Percentiles rank a stretch among this genome's conserved stretches.
Conservation (phyloP, 2,329 filamentous ascomycete genomes). For the Cyphellophora europaea region DNA sequence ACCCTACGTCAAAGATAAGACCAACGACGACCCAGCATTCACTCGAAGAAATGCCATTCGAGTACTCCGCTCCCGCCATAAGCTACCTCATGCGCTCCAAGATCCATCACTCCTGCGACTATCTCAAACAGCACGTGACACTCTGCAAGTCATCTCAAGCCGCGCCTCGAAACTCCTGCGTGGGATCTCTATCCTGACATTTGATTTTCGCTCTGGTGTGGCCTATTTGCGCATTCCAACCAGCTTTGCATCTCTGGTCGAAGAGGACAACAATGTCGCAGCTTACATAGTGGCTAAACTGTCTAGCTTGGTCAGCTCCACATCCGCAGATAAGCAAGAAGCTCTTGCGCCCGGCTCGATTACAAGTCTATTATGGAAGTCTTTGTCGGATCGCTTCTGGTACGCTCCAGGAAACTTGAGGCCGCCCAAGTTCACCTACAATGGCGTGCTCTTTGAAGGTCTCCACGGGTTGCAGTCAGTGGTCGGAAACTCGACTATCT, state of each 20-base stretch:
- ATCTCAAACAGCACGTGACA: conserved; percentile 4
- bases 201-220: conserved; percentile 12
- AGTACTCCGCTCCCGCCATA: conserved; percentile 48
- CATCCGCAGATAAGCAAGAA: conserved; percentile 8
- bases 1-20: conserved; percentile 74
- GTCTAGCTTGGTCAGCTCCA: conserved; percentile 10
- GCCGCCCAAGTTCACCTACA: background rate
- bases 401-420: conserved; percentile 6
- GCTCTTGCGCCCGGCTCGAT: conserved; percentile 8
- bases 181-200: conserved; percentile 4
- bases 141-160: conserved; percentile 2
- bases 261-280: conserved; percentile 6
- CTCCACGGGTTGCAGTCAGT: no score
- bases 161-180: conserved; percentile 5
- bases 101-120: conserved; percentile 9
- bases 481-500: no score
- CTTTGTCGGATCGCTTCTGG: conserved; percentile 6
- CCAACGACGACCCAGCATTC: conserved; percentile 67
- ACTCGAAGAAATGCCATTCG: conserved; percentile 77
- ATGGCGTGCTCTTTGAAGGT: background rate
- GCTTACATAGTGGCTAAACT: conserved; percentile 11
- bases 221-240: conserved; percentile 7
- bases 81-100: conserved; percentile 61
- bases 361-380: no score
- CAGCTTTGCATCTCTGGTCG: conserved; percentile 4